Evolutionary conservation across 192 early-diverging fungal species (phyloP).

Genomic region (Podila epigama): DNA sequence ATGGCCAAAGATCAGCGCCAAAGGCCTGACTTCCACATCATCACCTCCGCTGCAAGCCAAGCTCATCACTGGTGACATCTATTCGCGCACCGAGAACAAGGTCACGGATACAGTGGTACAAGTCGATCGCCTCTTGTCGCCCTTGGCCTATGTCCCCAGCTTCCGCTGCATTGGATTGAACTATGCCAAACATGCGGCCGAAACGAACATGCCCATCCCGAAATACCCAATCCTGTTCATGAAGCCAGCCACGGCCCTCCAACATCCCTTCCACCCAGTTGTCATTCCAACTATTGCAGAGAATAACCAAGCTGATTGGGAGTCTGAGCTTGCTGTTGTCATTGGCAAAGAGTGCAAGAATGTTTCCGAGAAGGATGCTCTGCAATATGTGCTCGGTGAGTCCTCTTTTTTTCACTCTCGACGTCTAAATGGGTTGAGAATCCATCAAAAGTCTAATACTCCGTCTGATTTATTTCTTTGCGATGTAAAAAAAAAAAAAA

Average conservation of each 20-base stretch:
- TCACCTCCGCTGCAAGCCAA: slow-evolving; percentile 39
- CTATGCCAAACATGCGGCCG: slow-evolving; percentile 63
- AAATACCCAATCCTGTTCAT: slow-evolving; percentile 64
- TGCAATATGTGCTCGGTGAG: slow-evolving; percentile 58
- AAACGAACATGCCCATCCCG: slow-evolving; percentile 58
- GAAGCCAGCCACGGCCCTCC: slow-evolving; percentile 56
- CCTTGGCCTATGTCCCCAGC: slow-evolving; percentile 46
- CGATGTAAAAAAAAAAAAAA: no score
- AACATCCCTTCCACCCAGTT: slow-evolving; percentile 54
- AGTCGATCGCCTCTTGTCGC: slow-evolving; percentile 54
- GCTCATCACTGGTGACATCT: slow-evolving; percentile 57
- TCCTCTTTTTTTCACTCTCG: not conserved
- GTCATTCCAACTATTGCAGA: slow-evolving; percentile 55
- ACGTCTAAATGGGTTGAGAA: not conserved
- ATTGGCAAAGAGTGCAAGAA: slow-evolving; percentile 64
- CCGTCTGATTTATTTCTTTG: no score
- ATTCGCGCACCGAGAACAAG: slow-evolving; percentile 14
- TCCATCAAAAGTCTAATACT: no score
- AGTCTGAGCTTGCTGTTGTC: slow-evolving; percentile 68
- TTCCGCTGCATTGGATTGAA: slow-evolving; percentile 69
- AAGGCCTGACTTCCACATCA: not conserved
- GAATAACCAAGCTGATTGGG: slow-evolving; percentile 66
- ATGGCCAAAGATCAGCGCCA: slow-evolving; percentile 22
- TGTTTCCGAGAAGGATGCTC: slow-evolving; percentile 54
- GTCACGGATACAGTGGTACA: slow-evolving; percentile 49